Evolutionary conservation across 345 rosid genomes (phyloP), one percentile per base, ranked within the genome.

Genomic region (Citropsis articulata): DNA sequence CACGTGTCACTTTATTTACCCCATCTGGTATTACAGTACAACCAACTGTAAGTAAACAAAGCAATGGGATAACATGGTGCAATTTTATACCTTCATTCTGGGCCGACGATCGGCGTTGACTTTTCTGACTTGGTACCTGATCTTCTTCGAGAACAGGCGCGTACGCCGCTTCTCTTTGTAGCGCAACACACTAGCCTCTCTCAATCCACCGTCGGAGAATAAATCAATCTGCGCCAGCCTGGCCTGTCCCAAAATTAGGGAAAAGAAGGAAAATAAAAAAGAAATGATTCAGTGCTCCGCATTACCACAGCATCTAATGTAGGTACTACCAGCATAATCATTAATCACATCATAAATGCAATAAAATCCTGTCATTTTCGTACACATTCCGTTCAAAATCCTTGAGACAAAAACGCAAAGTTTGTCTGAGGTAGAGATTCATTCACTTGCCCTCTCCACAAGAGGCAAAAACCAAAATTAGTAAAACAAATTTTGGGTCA

Each of bases 101-200:
- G 99, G 97, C 69, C 99, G 95, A 82, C 79, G 87, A 81, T 92
- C 97, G 1, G 94, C 99, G 78, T 92, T 96, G 83, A 89, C 88
- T 87, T 96, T 94, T 21, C 99, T 86, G 80, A 96, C 97, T 69
- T 92, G 89, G 79, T 94, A 96, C 45, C 99, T 87, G 81, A 96
- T 92, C 88, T 94, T 96, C 85, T 90, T 96, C 8, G 97, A 94
- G 82, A 91, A 94, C 7, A 96, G 91, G 21, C 99, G 93, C 4
- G 86, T 89, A 42, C 94, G 88, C 25, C 99, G 91, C 81, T 94
- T 96, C 83, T 96, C 97, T 77, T 89, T 96, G 84, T 94, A 96
- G 75, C 99, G 92, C 65, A 89, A 57, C 38, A 96, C 98, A 74
- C 98, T 89, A 38, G 98, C 98, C 71, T 94, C 98, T 77, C 99